A percentile compares a stretch with the other conserved stretches of the same genome.
phyloP scores from a whole-genome alignment of 1,139 yeast species.

The Candida tropicalis region DNA sequence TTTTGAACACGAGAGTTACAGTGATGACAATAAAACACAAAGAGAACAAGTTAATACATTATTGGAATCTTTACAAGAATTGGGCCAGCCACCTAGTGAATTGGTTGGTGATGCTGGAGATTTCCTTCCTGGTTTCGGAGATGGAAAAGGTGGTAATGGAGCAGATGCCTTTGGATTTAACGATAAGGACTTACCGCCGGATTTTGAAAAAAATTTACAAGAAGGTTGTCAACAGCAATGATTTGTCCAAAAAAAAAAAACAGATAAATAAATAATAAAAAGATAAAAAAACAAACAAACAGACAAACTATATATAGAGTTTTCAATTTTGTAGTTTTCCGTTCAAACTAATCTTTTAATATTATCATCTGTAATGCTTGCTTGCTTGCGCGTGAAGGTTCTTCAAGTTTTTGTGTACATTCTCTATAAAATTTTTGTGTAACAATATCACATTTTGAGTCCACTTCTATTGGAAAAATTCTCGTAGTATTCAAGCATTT shows the following conservation, averaged over 20 bases:
- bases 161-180: slow-evolving; percentile 39
- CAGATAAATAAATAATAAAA: neutral
- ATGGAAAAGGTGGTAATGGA: slow-evolving; percentile 19
- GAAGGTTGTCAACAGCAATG: slow-evolving; percentile 38
- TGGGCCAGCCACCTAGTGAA: slow-evolving; percentile 89
- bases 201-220: slow-evolving; percentile 48
- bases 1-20: slow-evolving; percentile 58
- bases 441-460: slow-evolving; percentile 24
- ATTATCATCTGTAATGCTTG: too few relatives aligned
- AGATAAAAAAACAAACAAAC: neutral
- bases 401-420: too few relatives aligned
- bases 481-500: slow-evolving; percentile 77
- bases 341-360: too few relatives aligned
- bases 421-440: neutral
- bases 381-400: too few relatives aligned
- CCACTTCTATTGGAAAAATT: slow-evolving; percentile 59
- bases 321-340: too few relatives aligned
- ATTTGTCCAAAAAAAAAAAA: neutral
- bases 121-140: slow-evolving; percentile 38
- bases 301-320: too few relatives aligned
- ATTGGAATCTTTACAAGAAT: slow-evolving; percentile 72
- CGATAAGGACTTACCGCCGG: slow-evolving; percentile 49
- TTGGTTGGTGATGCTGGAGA: slow-evolving; percentile 67
- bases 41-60: slow-evolving; percentile 57
- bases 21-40: slow-evolving; percentile 52